phyloP scores from a whole-genome alignment of 2,329 filamentous ascomycete species.

The Dactylellina haptotyla region DNA sequence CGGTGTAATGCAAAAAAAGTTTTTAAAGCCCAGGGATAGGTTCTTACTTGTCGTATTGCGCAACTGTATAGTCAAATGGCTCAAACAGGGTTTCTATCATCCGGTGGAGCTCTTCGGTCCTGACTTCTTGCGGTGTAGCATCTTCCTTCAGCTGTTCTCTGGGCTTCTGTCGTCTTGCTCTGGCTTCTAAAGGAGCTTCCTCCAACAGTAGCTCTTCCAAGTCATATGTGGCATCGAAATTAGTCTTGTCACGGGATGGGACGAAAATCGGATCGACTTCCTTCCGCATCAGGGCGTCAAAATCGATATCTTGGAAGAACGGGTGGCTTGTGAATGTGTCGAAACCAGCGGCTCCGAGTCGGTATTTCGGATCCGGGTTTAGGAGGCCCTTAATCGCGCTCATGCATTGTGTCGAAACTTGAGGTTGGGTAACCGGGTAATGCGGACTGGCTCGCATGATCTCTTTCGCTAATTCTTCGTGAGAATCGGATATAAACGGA shows the following conservation, averaged over 20 bases:
- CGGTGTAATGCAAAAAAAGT: background rate
- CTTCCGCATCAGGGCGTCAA: constrained; percentile 83
- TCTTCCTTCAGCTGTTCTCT: constrained; percentile 91
- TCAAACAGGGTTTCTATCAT: constrained; percentile 95
- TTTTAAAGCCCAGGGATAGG: background rate
- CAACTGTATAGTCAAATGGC: constrained; percentile 91
- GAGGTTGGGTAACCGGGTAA: constrained; percentile 90
- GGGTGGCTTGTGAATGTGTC: constrained; percentile 86
- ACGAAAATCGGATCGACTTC: constrained; percentile 90
- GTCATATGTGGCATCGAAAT: constrained; percentile 98
- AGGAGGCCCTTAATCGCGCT: constrained; percentile 87
- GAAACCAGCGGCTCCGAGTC: constrained; percentile 84
- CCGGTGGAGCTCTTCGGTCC: constrained; percentile 90
- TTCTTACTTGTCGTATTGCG: constrained; percentile 77
- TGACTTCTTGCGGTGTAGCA: constrained; percentile 92
- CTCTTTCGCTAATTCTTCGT: constrained; percentile 79
- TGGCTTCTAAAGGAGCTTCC: constrained; percentile 91
- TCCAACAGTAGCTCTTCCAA: constrained; percentile 92
- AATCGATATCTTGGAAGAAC: constrained; percentile 89
- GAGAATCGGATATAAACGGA: constrained; percentile 89
- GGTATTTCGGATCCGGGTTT: constrained; percentile 79
- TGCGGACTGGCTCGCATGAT: constrained; percentile 84
- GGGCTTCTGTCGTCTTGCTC: constrained; percentile 91
- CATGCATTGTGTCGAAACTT: constrained; percentile 86
- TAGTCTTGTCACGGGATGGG: constrained; percentile 96